Conservation (phyloP, 164 flowering plant genomes). For the Annona squamosa region DNA sequence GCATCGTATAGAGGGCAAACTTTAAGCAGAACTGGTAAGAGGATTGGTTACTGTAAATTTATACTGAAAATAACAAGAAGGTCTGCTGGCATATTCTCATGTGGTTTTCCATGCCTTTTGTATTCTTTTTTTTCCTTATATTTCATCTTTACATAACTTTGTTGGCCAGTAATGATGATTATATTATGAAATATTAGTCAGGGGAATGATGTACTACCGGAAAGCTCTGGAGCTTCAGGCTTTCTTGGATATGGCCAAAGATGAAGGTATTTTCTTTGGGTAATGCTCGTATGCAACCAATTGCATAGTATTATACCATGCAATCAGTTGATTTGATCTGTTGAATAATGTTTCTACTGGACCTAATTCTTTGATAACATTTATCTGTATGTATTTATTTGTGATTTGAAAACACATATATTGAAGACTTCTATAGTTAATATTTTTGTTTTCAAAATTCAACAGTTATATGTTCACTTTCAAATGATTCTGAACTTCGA, state of each 20-base stretch:
- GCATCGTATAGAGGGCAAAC: slow-evolving; percentile 98
- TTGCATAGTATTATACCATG: background rate
- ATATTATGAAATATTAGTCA: slow-evolving; percentile 36
- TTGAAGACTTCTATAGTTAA: too few species aligned
- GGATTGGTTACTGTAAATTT: background rate
- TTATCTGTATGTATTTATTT: background rate
- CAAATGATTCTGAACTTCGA: too few species aligned
- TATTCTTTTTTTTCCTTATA: background rate
- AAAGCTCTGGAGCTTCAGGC: slow-evolving; percentile 97
- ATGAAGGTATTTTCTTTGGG: slow-evolving; percentile 47
- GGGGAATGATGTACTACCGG: slow-evolving; percentile 99
- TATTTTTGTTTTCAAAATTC: too few species aligned
- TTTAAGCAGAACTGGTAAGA: slow-evolving; percentile 77
- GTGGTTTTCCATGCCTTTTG: background rate
- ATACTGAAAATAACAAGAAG: background rate
- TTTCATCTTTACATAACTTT: background rate
- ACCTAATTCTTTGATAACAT: too few species aligned
- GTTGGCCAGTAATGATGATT: background rate
- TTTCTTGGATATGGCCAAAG: slow-evolving; percentile 92
- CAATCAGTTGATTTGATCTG: too few species aligned
- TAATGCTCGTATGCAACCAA: background rate
- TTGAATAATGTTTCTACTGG: too few species aligned
- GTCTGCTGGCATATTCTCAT: background rate
- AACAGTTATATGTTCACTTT: too few species aligned
- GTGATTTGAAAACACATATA: background rate